phyloP scores from a whole-genome alignment of 148 eudicot species.

The Rhododendron vialii region DNA sequence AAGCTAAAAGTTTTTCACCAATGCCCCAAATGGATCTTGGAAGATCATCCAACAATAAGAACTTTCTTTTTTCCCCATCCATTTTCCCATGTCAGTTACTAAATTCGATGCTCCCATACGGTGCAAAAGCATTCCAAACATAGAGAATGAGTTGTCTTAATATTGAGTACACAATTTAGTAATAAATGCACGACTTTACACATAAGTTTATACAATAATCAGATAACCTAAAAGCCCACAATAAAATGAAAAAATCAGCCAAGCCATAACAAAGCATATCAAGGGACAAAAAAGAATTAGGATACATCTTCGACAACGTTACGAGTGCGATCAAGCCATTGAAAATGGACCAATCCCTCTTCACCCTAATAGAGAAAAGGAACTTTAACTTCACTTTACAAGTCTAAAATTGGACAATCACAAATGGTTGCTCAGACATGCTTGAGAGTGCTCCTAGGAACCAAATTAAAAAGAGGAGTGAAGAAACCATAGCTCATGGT shows the following conservation, averaged over 20 bases:
- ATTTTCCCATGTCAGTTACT: neutral
- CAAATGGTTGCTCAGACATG: neutral
- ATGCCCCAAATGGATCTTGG: neutral
- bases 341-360: conserved; percentile 85
- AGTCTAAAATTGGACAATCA: neutral
- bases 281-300: conserved; percentile 18
- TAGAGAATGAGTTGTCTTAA: neutral
- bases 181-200: neutral
- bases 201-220: neutral
- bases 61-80: neutral
- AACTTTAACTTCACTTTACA: neutral
- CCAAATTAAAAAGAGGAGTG: neutral
- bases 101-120: neutral
- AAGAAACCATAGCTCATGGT: neutral
- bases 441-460: neutral
- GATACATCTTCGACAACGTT: conserved; percentile 91
- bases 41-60: too few species aligned
- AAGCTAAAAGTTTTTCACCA: neutral
- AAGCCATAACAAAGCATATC: neutral
- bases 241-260: neutral
- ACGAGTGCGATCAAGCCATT: conserved; percentile 81
- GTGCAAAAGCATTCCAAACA: neutral
- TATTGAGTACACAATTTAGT: neutral
- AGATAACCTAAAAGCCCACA: neutral
- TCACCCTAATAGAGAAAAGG: conserved; percentile 57